Evolutionary conservation across 768 basidiomycete genomes (phyloP), one percentile per base, ranked within the genome.

Genomic region (Boletus insuetus): DNA sequence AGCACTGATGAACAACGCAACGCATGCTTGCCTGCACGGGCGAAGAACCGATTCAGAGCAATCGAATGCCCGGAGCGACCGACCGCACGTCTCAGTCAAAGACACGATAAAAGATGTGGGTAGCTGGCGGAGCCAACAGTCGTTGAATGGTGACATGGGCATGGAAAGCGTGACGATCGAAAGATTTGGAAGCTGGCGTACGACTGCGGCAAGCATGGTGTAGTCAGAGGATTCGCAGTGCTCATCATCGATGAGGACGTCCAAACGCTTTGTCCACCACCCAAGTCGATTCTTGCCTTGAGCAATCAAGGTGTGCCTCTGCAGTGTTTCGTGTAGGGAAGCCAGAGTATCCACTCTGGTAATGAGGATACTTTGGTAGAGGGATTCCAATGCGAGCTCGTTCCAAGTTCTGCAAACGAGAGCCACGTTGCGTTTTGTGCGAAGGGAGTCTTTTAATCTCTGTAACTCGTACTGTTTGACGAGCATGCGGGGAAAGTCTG

Each of bases 41-140:
- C 69, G 62, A 50, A 69, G 58, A 17, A 64, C 55, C 14, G 68
- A 69, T 26, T 70, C 69, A 7, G 66, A 70, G 37, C 68, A 69
- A 37, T 69, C 66, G 48, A 69, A 70, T 29, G 58, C 43, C 39
- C 66, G 64, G 11, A 69, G 58, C 20, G 66, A 69, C 10, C 47
- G 22, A 20, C 67, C 66, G 12, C 66, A 69, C 22, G 64, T 60
- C 60, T 70, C 67, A 16, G 54, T 62, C 14, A 69, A 50, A 22
- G 69, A 55, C 3, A 41, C 41, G 4, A 69, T 20, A n/a, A 69
- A 37, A 13, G 59, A 29, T 20, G 58, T 54, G 4, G 67, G 69
- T 34, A 70, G 43, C 26, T 62, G 62, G 35, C 66, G 56, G 41
- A 64, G 67, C 67, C 69, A 70, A 38, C 58, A 62, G 45, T 66